These are phyloP conservation scores for Mrakia gelida DNA, from an alignment of 768 basidiomycete species.

Conservation along the genomic window DNA sequence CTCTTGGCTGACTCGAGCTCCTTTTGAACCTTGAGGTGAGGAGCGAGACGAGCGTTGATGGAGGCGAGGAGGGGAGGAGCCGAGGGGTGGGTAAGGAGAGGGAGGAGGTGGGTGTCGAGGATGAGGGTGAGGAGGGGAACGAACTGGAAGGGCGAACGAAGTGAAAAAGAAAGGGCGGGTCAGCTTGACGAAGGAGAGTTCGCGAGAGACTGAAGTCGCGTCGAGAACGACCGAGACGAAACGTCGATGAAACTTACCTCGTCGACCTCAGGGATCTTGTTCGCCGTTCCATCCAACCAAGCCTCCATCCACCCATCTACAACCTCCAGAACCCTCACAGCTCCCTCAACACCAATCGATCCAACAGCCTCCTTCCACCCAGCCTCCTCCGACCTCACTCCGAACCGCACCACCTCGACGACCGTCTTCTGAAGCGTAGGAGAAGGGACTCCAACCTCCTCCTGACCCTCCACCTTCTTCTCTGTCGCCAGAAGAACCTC, in stretches of 20 bases:
- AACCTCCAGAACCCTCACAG: constrained; percentile 1
- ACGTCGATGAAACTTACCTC: constrained; percentile 1
- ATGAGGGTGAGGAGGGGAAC: constrained; percentile 30
- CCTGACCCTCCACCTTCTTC: not conserved
- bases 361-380: constrained; percentile 24
- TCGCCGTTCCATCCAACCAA: constrained; percentile 12
- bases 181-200: not conserved
- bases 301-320: constrained; percentile 20
- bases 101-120: constrained; percentile 29
- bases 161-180: not conserved
- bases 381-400: constrained; percentile 18
- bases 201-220: not conserved
- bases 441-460: not conserved
- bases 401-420: constrained; percentile 11
- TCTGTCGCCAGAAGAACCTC: constrained; percentile 7
- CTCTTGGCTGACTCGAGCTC: constrained; percentile 16
- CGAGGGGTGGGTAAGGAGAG: constrained; percentile 18
- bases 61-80: constrained; percentile 5
- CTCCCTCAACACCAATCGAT: not conserved
- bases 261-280: constrained; percentile 17
- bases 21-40: constrained; percentile 19
- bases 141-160: constrained; percentile 7
- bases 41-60: constrained; percentile 7
- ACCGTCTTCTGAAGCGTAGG: constrained; percentile 9
- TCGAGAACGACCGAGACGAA: not conserved